phyloP scores from a whole-genome alignment of 2,329 filamentous ascomycete species.

The Apiospora marii region DNA sequence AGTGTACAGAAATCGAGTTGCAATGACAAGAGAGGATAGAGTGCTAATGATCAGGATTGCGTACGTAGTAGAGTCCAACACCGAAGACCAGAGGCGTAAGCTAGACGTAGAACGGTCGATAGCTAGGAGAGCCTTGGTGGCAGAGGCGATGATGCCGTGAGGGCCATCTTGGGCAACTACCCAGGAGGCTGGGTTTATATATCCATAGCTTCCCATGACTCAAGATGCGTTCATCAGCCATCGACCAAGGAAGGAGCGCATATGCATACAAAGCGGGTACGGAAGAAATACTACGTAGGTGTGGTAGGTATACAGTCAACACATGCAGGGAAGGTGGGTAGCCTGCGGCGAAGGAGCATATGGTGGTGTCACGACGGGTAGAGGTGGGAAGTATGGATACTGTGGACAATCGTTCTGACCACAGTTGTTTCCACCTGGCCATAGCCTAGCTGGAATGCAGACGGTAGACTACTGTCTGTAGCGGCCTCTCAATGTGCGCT shows the following conservation, averaged over 20 bases:
- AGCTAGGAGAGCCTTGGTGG: not conserved
- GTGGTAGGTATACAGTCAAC: not conserved
- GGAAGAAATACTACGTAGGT: conserved; percentile 1
- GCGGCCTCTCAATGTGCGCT: not conserved
- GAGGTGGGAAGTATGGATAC: not conserved
- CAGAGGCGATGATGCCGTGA: not conserved
- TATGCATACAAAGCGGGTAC: conserved; percentile 2
- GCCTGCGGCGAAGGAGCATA: not conserved
- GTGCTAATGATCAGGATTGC: conserved; percentile 7
- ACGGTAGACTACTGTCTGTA: not conserved
- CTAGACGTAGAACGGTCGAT: not conserved
- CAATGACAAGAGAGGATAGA: conserved; percentile 20
- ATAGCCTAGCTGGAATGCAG: not conserved
- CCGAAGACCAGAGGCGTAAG: not conserved
- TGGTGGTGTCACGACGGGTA: not conserved
- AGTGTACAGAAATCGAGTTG: conserved; percentile 20
- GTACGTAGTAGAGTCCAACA: not conserved
- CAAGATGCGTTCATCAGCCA: not conserved
- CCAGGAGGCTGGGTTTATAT: conserved; percentile 11
- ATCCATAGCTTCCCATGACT: not conserved
- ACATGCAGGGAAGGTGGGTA: not conserved
- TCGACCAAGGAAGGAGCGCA: not conserved
- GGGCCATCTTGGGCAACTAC: not conserved
- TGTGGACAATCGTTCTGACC: not conserved
- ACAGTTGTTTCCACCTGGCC: not conserved